A percentile compares a stretch with the other conserved stretches of the same genome.
Conservation (phyloP, 371 early-diverging fungal genomes). For the Mortierella sp. region DNA sequence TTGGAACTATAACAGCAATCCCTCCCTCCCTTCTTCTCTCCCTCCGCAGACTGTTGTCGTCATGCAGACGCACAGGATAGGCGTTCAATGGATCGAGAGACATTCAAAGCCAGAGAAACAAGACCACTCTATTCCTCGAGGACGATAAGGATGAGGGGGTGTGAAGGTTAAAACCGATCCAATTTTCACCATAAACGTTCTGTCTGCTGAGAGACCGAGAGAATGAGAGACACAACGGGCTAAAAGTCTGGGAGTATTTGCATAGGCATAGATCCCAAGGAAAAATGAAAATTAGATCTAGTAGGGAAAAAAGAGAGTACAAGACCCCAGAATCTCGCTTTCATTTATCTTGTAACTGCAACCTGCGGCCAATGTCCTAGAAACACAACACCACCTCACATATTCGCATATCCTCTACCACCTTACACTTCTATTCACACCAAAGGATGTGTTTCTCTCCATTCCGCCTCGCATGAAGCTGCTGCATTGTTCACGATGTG, state of each 20-base stretch:
- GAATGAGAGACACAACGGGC: too few relatives aligned
- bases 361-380: background rate
- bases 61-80: background rate
- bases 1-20: background rate
- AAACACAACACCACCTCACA: background rate
- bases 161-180: background rate
- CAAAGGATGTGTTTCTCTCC: too few relatives aligned
- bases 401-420: too few relatives aligned
- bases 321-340: background rate
- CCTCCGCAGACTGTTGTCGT: background rate
- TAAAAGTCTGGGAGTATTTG: background rate
- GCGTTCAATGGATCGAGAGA: background rate
- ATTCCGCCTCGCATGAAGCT: too few relatives aligned
- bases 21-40: background rate
- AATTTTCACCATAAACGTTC: too few relatives aligned
- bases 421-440: too few relatives aligned
- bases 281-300: background rate
- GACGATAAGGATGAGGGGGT: too few relatives aligned
- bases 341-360: too few relatives aligned
- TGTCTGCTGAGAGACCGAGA: too few relatives aligned
- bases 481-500: too few relatives aligned
- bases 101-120: constrained; percentile 7
- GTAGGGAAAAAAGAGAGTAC: background rate
- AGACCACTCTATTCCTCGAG: background rate
- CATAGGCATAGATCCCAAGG: background rate